Base-by-base conservation (phyloP, 345 rosid species). In the Punica granatum region DNA sequence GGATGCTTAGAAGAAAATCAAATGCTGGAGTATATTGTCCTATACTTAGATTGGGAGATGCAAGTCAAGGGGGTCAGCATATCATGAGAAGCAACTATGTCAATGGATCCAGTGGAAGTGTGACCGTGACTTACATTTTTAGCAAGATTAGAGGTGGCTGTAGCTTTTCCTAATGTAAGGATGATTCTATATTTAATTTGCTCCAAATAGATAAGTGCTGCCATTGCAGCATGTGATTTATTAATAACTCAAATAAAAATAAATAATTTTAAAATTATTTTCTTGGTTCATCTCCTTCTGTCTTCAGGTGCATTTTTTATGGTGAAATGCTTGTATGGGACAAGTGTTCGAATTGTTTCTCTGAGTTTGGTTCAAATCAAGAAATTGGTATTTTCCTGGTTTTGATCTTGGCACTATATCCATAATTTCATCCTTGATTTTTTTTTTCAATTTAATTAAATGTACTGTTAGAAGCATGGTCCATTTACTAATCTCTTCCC, bases 241-340 rank as follows among this genome's bases (percentile, higher is more conserved):
- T 49, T 49, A 8, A 54, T 51, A n/a, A n/a, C 3, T 25, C 10
- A 12, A 11, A 28, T 54, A 16, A 6, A 54, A 54, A 11, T 51
- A 23, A n/a, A 37, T 37, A 9, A 28, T 16, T 54, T n/a, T 28
- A 1, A 54, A 21, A 4, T 44, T 15, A 10, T 49, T 49, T 44
- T 43, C 34, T 46, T 6, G 9, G 25, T 25, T 44, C 28, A 7
- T 66, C 16, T 71, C 69, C 42, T 69, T 44, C 56, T 19, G 61
- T 26, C 25, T 0, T 25, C 58, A 93, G 98, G 89, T 93, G 98
- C 75, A 93, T 93, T 70, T 94, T 93, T 69, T 96, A 90, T 85
- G 98, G 97, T 37, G 98, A 93, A 82, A 93, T 93, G 96, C 73
- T 93, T 82, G 98, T 89, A 37, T 90, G 96, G 98, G 98, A 93